phyloP scores from a whole-genome alignment of 2,329 filamentous ascomycete genomes.

The Phialocephala subalpina region DNA sequence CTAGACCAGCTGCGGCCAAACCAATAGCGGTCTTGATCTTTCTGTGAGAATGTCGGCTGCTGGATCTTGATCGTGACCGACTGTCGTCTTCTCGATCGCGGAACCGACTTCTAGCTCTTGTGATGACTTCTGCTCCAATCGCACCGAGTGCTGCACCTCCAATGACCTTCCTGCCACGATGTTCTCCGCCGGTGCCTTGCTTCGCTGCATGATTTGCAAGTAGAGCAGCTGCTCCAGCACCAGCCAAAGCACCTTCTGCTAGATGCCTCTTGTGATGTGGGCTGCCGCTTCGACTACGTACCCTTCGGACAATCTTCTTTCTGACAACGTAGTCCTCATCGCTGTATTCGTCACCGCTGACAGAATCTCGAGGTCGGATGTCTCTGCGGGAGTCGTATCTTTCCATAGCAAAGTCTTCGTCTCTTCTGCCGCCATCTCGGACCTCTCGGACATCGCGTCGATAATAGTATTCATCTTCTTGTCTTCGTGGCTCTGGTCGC shows the following conservation, averaged over 20 bases:
- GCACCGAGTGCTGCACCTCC: slow-evolving; percentile 69
- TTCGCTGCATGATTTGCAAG: slow-evolving; percentile 61
- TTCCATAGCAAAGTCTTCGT: slow-evolving; percentile 38
- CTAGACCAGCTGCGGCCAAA: slow-evolving; percentile 68
- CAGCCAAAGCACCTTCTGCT: slow-evolving; percentile 70
- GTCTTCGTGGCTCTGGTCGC: slow-evolving; percentile 38
- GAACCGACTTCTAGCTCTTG: slow-evolving; percentile 68
- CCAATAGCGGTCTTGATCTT: slow-evolving; percentile 68
- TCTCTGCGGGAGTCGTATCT: slow-evolving; percentile 50
- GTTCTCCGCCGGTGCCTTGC: slow-evolving; percentile 38
- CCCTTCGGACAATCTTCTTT: slow-evolving; percentile 51
- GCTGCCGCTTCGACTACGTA: slow-evolving; percentile 56
- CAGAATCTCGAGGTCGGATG: slow-evolving; percentile 41
- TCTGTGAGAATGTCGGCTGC: slow-evolving; percentile 49
- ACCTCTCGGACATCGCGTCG: slow-evolving; percentile 45
- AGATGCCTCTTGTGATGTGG: slow-evolving; percentile 65
- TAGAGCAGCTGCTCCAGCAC: slow-evolving; percentile 67
- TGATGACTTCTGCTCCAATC: slow-evolving; percentile 66
- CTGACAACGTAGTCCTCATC: slow-evolving; percentile 54
- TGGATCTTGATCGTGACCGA: slow-evolving; percentile 47
- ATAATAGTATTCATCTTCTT: slow-evolving; percentile 47
- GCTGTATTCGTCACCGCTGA: slow-evolving; percentile 51
- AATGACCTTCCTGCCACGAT: slow-evolving; percentile 41
- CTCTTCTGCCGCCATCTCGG: slow-evolving; percentile 28
- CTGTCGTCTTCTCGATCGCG: slow-evolving; percentile 57